phyloP scores from a whole-genome alignment of 108 stramenopile species.

The Chaetoceros tenuissimus region DNA sequence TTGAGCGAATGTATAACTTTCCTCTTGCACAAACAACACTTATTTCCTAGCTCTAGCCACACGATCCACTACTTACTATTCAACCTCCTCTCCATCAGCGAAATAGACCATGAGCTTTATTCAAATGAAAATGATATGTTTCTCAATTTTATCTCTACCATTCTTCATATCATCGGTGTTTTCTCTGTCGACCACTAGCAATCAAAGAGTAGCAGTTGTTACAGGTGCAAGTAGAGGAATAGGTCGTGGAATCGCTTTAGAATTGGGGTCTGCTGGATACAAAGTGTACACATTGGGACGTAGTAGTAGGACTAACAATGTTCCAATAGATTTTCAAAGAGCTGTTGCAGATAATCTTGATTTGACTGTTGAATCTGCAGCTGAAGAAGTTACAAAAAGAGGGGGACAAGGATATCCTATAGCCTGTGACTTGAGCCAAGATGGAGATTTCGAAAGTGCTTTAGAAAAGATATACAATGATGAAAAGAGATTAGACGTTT shows the following conservation, averaged over 20 bases:
- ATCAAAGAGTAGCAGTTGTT: constrained; percentile 39
- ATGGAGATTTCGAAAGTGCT: constrained; percentile 33
- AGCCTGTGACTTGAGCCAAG: constrained; percentile 34
- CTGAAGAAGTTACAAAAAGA: constrained; percentile 27
- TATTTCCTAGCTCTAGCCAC: too few relatives aligned
- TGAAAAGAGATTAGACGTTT: constrained; percentile 55
- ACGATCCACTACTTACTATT: too few relatives aligned
- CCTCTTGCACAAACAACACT: too few relatives aligned
- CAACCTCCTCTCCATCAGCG: too few relatives aligned
- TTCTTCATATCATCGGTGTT: too few relatives aligned
- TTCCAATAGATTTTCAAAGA: constrained; percentile 1
- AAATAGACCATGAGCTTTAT: too few relatives aligned
- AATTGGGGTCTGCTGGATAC: constrained; percentile 49
- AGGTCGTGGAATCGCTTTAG: constrained; percentile 72
- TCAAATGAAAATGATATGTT: too few relatives aligned
- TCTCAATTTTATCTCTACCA: too few relatives aligned
- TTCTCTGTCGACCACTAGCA: too few relatives aligned
- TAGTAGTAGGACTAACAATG: constrained; percentile 10
- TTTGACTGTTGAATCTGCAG: constrained; percentile 51
- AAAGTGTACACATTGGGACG: constrained; percentile 45
- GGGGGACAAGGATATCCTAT: constrained; percentile 48
- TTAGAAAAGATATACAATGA: constrained; percentile 21
- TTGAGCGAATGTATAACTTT: too few relatives aligned
- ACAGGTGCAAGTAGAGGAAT: constrained; percentile 68
- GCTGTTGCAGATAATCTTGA: constrained; percentile 9